Percentiles rank a stretch among this genome's conserved stretches.
Evolutionary conservation across 768 basidiomycete genomes (phyloP).

Genomic region (Mycena olivaceomarginata): DNA sequence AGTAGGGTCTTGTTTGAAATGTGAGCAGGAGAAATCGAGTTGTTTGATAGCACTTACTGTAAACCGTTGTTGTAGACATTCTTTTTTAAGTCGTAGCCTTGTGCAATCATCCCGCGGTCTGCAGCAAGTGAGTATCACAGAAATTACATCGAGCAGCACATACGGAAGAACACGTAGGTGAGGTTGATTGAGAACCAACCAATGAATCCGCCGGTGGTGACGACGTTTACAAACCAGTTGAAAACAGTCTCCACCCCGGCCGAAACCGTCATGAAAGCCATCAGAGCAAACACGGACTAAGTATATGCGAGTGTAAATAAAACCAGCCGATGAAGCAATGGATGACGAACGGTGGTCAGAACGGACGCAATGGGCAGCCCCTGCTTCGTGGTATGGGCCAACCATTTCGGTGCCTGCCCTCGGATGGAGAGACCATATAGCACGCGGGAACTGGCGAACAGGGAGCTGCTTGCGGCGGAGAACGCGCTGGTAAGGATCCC

Average conservation of each 20-base stretch:
- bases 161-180: constrained; percentile 84
- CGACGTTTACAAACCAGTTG: constrained; percentile 64
- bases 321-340: constrained; percentile 51
- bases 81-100: constrained; percentile 77
- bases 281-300: constrained; percentile 65
- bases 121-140: constrained; percentile 31
- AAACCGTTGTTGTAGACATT: constrained; percentile 78
- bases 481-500: constrained; percentile 83
- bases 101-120: constrained; percentile 78
- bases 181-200: constrained; percentile 82
- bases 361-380: constrained; percentile 69
- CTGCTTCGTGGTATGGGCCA: constrained; percentile 66
- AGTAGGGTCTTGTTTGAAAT: constrained; percentile 65
- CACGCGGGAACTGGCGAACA: constrained; percentile 74
- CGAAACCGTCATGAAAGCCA: constrained; percentile 81
- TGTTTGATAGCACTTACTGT: constrained; percentile 55
- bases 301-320: constrained; percentile 50
- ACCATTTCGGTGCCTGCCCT: constrained; percentile 68
- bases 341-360: constrained; percentile 55
- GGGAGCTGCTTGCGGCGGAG: constrained; percentile 81
- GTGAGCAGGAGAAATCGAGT: not conserved
- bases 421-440: constrained; percentile 72
- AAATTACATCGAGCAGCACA: constrained; percentile 47
- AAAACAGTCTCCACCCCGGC: constrained; percentile 68
- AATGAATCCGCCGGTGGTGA: constrained; percentile 81